Percentiles rank a stretch among this genome's conserved stretches.
phyloP scores from a whole-genome alignment of 1,139 yeast species.

The Suhomyces kunorum region DNA sequence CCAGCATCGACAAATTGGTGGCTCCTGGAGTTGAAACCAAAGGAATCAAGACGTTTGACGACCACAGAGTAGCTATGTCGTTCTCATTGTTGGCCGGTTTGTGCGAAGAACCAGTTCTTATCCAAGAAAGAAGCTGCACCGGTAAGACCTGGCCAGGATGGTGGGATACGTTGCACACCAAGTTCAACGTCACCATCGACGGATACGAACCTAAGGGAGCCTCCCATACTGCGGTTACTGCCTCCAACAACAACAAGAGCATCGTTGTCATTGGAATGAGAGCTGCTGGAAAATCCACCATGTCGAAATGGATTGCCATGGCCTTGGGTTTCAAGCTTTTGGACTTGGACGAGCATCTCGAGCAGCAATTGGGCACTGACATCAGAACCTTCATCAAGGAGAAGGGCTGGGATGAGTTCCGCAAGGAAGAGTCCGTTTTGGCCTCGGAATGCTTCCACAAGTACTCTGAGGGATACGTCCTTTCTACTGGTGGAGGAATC shows the following conservation, averaged over 20 bases:
- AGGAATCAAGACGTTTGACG: conserved; percentile 83
- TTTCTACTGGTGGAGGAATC: conserved; percentile 96
- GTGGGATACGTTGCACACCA: conserved; percentile 90
- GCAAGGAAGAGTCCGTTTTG: conserved; percentile 63
- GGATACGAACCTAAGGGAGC: conserved; percentile 56
- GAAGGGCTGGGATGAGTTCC: conserved; percentile 86
- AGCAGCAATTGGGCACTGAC: conserved; percentile 51
- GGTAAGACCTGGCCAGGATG: conserved; percentile 99
- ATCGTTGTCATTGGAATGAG: conserved; percentile 94
- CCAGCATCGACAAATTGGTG: conserved; percentile 46
- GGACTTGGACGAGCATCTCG: conserved; percentile 78
- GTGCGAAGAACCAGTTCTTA: conserved; percentile 58
- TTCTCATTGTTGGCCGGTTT: conserved; percentile 79
- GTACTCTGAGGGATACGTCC: conserved; percentile 59
- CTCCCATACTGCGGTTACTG: conserved; percentile 5
- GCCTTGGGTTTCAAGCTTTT: conserved; percentile 69
- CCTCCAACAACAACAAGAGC: conserved; percentile 42
- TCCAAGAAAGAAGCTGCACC: conserved; percentile 87
- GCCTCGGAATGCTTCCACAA: conserved; percentile 53
- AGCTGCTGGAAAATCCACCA: conserved; percentile 93
- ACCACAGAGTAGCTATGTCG: conserved; percentile 98
- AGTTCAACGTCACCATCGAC: conserved; percentile 62
- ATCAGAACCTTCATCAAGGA: conserved; percentile 68
- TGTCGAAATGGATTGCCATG: conserved; percentile 78
- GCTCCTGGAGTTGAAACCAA: conserved; percentile 47